phyloP scores from a whole-genome alignment of 106 monocot species.

The Allium cepa region DNA sequence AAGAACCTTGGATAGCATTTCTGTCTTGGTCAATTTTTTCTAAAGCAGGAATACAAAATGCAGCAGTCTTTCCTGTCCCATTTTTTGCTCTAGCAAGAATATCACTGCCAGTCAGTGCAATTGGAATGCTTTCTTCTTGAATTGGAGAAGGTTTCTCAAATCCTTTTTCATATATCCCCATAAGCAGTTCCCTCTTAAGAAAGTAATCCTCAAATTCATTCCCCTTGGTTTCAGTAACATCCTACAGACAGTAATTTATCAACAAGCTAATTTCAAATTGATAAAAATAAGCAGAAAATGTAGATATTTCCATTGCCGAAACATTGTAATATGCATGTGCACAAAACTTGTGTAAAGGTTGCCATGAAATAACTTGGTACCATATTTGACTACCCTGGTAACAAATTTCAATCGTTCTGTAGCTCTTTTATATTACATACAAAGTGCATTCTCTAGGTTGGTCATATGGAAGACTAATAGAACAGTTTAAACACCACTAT shows the following conservation, averaged over 20 bases:
- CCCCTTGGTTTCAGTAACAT: conserved; percentile 96
- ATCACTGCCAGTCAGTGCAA: conserved; percentile 85
- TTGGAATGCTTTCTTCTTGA: conserved; percentile 96
- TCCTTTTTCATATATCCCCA: conserved; percentile 96
- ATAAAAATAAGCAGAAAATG: no score
- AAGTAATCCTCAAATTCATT: conserved; percentile 99
- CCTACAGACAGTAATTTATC: conserved; percentile 29
- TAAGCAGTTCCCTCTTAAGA: conserved; percentile 86
- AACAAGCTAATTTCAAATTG: no score
- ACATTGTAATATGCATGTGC: no score
- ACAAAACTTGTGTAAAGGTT: no score
- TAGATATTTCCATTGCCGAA: no score
- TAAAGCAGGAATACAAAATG: conserved; percentile 88
- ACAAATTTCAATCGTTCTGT: no score
- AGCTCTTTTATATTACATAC: no score
- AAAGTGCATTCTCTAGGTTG: no score
- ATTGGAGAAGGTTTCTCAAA: conserved; percentile 95
- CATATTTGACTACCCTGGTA: no score
- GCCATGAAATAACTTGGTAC: no score
- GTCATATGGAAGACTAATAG: no score
- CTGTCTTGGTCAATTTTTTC: conserved; percentile 90
- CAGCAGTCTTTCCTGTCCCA: conserved; percentile 97
- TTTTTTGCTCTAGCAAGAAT: conserved; percentile 99
- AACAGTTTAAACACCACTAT: no score
- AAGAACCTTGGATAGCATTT: conserved; percentile 81